Percentiles rank a stretch among this genome's conserved stretches.
Conservation (phyloP, 345 rosid species). For the Lepidium aucheri region DNA sequence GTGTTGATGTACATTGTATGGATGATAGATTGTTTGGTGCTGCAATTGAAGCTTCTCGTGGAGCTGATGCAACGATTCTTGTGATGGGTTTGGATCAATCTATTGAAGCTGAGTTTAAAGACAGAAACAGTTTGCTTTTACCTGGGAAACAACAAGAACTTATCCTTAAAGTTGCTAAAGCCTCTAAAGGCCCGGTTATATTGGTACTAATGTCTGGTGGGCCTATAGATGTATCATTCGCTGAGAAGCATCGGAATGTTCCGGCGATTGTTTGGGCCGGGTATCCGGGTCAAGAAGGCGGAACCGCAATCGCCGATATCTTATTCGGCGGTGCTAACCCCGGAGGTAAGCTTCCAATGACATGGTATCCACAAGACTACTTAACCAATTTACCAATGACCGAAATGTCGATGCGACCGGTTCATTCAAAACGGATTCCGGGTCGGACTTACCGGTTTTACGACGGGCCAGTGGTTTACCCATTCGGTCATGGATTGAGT, state of each 20-base stretch:
- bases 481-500: constrained; percentile 83
- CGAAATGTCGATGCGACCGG: constrained; percentile 73
- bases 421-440: constrained; percentile 44
- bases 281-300: constrained; percentile 92
- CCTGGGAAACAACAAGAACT: constrained; percentile 83
- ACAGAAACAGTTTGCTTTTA: constrained; percentile 55
- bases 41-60: constrained; percentile 46
- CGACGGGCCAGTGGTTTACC: constrained; percentile 66
- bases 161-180: constrained; percentile 41
- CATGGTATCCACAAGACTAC: constrained; percentile 86
- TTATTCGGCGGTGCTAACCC: constrained; percentile 70
- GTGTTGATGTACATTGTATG: constrained; percentile 54
- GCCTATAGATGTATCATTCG: constrained; percentile 70
- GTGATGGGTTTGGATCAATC: constrained; percentile 92
- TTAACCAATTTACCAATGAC: constrained; percentile 67
- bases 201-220: constrained; percentile 83
- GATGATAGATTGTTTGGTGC: constrained; percentile 38
- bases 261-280: constrained; percentile 84
- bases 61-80: constrained; percentile 61
- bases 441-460: constrained; percentile 90
- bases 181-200: constrained; percentile 56
- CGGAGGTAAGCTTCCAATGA: constrained; percentile 84
- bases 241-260: constrained; percentile 41
- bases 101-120: constrained; percentile 70
- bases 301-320: constrained; percentile 73